phyloP scores from a whole-genome alignment of 202 grass and related monocot genomes.

The Bolboschoenoplectus hybrid region DNA sequence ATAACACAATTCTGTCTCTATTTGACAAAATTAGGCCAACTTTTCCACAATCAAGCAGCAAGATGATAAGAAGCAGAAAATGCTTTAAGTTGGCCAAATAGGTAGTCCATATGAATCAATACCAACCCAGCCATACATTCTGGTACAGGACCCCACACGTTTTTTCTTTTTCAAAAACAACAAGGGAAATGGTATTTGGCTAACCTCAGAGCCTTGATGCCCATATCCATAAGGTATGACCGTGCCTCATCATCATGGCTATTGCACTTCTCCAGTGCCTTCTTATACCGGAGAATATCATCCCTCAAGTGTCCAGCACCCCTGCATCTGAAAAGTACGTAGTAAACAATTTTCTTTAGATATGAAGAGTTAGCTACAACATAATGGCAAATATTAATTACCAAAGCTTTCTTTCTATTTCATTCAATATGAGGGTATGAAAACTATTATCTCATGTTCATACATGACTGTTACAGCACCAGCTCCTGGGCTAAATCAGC shows the following conservation, averaged over 20 bases:
- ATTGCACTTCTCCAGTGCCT: conserved; percentile 67
- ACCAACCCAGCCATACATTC: not conserved
- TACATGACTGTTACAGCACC: not conserved
- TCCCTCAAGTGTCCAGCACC: conserved; percentile 90
- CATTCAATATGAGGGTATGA: not conserved
- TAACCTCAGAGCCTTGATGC: conserved; percentile 95
- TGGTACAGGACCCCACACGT: not conserved
- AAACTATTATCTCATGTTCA: not conserved
- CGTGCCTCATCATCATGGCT: conserved; percentile 64
- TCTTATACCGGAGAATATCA: conserved; percentile 75
- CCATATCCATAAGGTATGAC: conserved; percentile 85
- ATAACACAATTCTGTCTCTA: no score
- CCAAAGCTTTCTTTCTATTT: conserved; percentile 3
- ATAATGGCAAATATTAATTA: conserved; percentile 9
- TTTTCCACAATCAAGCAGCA: no score
- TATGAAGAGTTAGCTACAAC: conserved; percentile 10
- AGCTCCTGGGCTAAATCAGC: not conserved
- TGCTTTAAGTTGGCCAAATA: not conserved
- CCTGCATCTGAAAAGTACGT: conserved; percentile 59
- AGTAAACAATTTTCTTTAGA: conserved; percentile 36
- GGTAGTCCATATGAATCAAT: not conserved
- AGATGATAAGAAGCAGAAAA: not conserved
- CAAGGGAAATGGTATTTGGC: not conserved
- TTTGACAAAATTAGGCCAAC: no score
- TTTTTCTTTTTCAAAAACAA: not conserved